Evolutionary conservation across 495 filamentous ascomycete species (phyloP), one percentile per base, ranked within the genome.

Genomic region (Podospora tetraspora): DNA sequence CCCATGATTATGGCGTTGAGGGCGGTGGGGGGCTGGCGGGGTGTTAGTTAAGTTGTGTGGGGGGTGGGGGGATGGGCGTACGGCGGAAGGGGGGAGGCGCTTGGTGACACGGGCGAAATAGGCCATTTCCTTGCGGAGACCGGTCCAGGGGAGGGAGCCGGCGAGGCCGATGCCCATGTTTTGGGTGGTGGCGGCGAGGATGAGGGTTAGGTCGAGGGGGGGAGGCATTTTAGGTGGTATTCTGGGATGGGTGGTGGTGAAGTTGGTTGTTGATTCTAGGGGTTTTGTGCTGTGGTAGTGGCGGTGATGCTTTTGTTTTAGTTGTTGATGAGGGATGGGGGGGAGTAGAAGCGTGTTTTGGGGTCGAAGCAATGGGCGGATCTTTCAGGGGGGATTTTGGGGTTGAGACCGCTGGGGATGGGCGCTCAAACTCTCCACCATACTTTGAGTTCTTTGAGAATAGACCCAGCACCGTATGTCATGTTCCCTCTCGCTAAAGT

Each of bases 21-120:
- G 27, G 72, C 69, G n/a, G 70, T 21, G 58, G 72, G 37, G 29
- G 59, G 52, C n/a, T 57, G 30, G 74, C 32, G 30, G 37, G 63
- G 16, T 62, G 56, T 66, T 63, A 29, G 65, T 21, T 59, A 19
- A 6, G 10, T 24, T 8, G 16, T 21, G 34, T 23, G 11, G 60
- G 52, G 30, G 59, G 52, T 30, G 5, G 56, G 25, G 29, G 22
- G 25, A 21, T 60, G 62, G 59, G 24, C 67, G 57, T 43, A 52
- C 59, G n/a, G 22, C 59, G 13, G 3, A 76, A 73, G 62, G 59
- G 21, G 76, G 75, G 57, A 79, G 19, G 13, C 92, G 90, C 68
- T 91, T 92, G 4, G 95, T 97, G 8, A 95, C 89, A 62, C 94
- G 89, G 23, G 92, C 92, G 75, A 99, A 99, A 80, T 97, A 97